phyloP scores from a whole-genome alignment of 2,329 filamentous ascomycete genomes.

The Pezicula carpinea region DNA sequence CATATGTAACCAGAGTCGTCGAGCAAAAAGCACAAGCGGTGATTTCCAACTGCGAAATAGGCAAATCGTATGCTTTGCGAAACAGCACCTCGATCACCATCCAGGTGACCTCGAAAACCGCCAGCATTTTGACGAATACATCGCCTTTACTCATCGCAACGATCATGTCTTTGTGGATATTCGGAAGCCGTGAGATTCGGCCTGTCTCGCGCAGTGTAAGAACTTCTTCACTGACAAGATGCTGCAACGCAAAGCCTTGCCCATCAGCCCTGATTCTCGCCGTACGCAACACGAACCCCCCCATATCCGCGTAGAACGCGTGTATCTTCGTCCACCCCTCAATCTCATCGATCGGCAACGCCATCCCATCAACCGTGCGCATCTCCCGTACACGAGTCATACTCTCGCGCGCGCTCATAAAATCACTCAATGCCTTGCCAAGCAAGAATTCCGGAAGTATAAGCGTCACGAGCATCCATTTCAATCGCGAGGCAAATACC shows the following conservation, averaged over 20 bases:
- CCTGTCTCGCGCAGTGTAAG: not conserved
- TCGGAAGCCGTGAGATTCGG: not conserved
- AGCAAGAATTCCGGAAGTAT: constrained; percentile 1
- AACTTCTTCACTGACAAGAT: constrained; percentile 1
- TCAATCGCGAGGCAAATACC: not conserved
- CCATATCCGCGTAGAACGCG: constrained; percentile 1
- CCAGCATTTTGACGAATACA: constrained; percentile 2
- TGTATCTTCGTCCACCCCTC: constrained; percentile 1
- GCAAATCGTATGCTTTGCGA: not conserved
- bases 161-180: constrained; percentile 1
- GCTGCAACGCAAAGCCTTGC: not conserved
- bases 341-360: not conserved
- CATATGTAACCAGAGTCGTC: constrained; percentile 4
- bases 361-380: not conserved
- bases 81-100: constrained; percentile 1
- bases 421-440: not conserved
- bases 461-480: constrained; percentile 2
- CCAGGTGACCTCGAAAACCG: constrained; percentile 3
- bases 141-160: constrained; percentile 5
- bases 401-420: not conserved
- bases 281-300: not conserved
- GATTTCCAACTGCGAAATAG: constrained; percentile 7
- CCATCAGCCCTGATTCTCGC: not conserved
- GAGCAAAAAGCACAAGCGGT: constrained; percentile 6
- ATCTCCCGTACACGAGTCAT: not conserved